Conservation (phyloP, 495 filamentous ascomycete genomes). For the Penicillium crystallinum region DNA sequence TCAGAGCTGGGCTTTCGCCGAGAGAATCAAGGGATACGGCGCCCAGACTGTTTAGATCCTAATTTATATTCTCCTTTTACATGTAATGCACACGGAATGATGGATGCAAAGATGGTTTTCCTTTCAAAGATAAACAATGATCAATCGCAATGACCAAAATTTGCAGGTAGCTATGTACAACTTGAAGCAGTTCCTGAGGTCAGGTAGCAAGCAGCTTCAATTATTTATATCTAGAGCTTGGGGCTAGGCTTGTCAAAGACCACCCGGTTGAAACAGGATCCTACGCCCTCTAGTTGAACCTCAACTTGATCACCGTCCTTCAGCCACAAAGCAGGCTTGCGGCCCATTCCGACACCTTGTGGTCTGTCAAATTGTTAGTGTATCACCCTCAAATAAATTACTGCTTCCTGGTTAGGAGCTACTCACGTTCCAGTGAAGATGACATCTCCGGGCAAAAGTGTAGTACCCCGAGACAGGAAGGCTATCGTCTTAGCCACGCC, state of each 20-base stretch:
- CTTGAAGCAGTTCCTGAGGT: not conserved
- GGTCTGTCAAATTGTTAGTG: slow-evolving; percentile 43
- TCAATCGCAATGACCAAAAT: not conserved
- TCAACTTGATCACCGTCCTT: slow-evolving; percentile 78
- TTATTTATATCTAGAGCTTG: slow-evolving; percentile 41
- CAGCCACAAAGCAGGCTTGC: slow-evolving; percentile 68
- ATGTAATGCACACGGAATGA: slow-evolving; percentile 9
- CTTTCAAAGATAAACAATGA: not conserved
- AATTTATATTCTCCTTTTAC: slow-evolving; percentile 4
- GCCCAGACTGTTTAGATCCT: slow-evolving; percentile 53
- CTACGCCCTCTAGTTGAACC: slow-evolving; percentile 66
- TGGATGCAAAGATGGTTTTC: not conserved
- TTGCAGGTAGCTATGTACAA: not conserved
- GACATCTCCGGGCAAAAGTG: slow-evolving; percentile 70
- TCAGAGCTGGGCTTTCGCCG: slow-evolving; percentile 97
- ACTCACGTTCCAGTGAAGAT: slow-evolving; percentile 84
- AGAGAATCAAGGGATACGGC: slow-evolving; percentile 74
- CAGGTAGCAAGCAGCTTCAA: too few relatives aligned
- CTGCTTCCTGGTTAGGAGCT: not conserved
- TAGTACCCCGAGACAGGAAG: slow-evolving; percentile 72
- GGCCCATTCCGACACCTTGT: slow-evolving; percentile 74
- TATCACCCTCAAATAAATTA: not conserved
- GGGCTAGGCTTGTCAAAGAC: slow-evolving; percentile 54
- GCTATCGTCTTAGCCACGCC: slow-evolving; percentile 66
- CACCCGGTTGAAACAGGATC: slow-evolving; percentile 67